phyloP scores from a whole-genome alignment of 2,329 filamentous ascomycete genomes.

The Fusarium kyushuense region DNA sequence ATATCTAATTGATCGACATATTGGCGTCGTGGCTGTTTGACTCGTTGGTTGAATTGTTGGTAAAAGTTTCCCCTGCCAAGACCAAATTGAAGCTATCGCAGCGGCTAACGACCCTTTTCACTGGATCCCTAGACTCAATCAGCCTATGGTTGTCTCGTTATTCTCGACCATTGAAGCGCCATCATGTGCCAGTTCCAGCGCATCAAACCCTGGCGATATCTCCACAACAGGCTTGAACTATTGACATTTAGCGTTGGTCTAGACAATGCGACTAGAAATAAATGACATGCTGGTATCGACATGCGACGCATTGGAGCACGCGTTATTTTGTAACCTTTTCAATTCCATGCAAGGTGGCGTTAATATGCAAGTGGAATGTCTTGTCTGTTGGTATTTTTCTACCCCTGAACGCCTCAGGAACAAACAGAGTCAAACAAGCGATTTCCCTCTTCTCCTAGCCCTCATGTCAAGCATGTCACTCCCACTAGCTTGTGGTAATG shows the following conservation, averaged over 20 bases:
- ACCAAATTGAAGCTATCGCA: not conserved
- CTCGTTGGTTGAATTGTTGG: not conserved
- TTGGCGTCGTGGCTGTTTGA: too few species aligned
- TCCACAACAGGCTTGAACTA: not conserved
- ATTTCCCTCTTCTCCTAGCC: not conserved
- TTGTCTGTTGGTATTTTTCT: conserved; percentile 13
- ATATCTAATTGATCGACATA: not conserved
- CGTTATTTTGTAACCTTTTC: not conserved
- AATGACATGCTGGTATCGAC: not conserved
- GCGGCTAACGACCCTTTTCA: not conserved
- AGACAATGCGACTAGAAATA: not conserved
- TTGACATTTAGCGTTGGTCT: not conserved
- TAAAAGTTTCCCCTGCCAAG: not conserved
- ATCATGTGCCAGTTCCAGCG: not conserved
- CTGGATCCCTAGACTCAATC: not conserved
- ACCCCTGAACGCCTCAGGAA: conserved; percentile 1
- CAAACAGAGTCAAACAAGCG: conserved; percentile 11
- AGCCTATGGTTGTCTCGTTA: not conserved
- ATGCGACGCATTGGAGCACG: too few species aligned
- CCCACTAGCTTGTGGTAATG: not conserved
- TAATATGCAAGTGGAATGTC: conserved; percentile 8
- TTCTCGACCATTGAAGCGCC: not conserved
- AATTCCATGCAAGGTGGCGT: not conserved
- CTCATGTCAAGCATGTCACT: not conserved
- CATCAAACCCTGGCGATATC: not conserved